Base-by-base conservation (phyloP, 345 rosid genomes). In the Carallia pectinifolia region DNA sequence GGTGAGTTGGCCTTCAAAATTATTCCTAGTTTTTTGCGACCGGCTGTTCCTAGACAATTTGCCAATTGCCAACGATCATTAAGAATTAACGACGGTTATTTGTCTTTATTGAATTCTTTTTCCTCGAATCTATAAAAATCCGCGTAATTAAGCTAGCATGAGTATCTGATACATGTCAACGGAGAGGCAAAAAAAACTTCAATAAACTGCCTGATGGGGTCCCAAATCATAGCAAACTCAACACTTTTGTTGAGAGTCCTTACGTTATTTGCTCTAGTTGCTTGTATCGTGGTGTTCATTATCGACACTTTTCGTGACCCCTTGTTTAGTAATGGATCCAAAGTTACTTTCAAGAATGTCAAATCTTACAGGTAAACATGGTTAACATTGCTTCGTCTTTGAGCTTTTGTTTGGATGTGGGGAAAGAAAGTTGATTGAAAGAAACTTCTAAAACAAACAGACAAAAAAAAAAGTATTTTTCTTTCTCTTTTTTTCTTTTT, bases 301-400 rank as follows among this genome's bases (percentile, higher is more conserved):
- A 53, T 67, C 53, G 50, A 79, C 66, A 60, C 19, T n/a, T 7
- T 61, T 39, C 27, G 8, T 5, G 63, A 27, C 19, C 6, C 29
- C 72, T 53, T 48, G 47, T 37, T 53, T 36, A 62, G 40, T 39
- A 16, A 36, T 53, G 84, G 72, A 30, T 10, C 10, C 66, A 66
- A 79, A 18, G 47, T 12, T 1, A 70, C 81, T 18, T 84, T 75
- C 82, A 79, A 67, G 76, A 77, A 79, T 67, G 36, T 81, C 48
- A 6, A 29, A 8, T 15, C 80, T 0, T 77, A 79, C 71, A 75
- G 81, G 85, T 77, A 38, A 12, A 12, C 1, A 30, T n/a, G 7
- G 6, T 1, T 17, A 8, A 0, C 12, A 23, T 6, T 0, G 8
- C 17, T 52, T 53, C 34, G 4, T 30, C 31, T 16, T 29, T 31